Conservation (phyloP, 176 grass and related monocot genomes). For the Echinochloa phyllopogon region DNA sequence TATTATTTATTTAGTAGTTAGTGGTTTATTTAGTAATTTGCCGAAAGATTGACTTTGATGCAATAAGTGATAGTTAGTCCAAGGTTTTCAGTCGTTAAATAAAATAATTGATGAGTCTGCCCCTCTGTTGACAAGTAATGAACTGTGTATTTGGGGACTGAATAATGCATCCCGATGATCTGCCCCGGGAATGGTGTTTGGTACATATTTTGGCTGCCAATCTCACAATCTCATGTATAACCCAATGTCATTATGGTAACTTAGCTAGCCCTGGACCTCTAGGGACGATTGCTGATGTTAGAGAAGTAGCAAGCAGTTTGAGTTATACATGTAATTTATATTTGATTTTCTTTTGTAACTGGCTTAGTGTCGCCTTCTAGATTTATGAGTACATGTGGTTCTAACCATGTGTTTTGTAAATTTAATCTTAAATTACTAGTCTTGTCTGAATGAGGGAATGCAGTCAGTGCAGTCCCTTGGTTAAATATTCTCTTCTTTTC, state of each 20-base stretch:
- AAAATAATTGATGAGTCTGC: background rate
- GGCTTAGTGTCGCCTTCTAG: conserved; percentile 5
- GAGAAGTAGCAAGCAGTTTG: conserved; percentile 41
- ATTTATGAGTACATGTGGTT: conserved; percentile 22
- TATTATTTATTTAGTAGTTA: no score
- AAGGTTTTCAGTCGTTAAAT: conserved; percentile 12
- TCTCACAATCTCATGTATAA: background rate
- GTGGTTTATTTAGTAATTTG: no score
- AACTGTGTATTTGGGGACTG: conserved; percentile 20
- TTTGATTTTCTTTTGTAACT: conserved; percentile 28
- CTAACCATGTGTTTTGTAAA: conserved; percentile 16
- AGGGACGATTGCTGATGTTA: conserved; percentile 34
- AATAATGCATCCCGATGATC: conserved; percentile 1
- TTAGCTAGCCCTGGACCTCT: conserved; percentile 44
- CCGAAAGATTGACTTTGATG: no score
- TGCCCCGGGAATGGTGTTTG: background rate
- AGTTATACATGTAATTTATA: conserved; percentile 53
- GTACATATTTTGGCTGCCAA: background rate
- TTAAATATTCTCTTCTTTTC: background rate
- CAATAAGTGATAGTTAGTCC: no score
- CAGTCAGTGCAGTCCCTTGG: background rate
- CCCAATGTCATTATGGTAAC: conserved; percentile 30
- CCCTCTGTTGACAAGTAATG: background rate
- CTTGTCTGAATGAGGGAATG: conserved; percentile 7
- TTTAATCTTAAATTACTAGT: background rate